Conservation (phyloP, 2,329 filamentous ascomycete species). For the Colletotrichum sp. region DNA sequence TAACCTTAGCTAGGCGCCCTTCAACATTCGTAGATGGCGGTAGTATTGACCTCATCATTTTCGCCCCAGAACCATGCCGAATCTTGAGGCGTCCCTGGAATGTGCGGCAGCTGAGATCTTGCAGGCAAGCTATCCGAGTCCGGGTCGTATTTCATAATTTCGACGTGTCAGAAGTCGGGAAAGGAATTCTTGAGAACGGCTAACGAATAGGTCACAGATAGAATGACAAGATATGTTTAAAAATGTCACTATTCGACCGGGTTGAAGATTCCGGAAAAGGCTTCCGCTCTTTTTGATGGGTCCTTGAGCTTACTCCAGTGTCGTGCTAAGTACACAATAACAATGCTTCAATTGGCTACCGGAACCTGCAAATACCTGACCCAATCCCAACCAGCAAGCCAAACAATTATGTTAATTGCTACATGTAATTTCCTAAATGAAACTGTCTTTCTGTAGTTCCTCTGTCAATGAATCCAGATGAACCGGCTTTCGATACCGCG, state of each 20-base stretch:
- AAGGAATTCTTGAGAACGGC: neutral
- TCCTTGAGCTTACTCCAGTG: neutral
- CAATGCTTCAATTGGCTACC: neutral
- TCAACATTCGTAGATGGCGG: neutral
- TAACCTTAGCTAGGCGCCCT: neutral
- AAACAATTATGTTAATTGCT: neutral
- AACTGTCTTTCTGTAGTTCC: rapidly evolving
- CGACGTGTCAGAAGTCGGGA: neutral
- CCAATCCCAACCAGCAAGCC: neutral
- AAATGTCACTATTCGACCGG: rapidly evolving
- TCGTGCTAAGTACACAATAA: neutral
- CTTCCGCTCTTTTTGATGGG: neutral
- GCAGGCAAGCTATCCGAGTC: neutral
- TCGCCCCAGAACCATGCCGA: neutral
- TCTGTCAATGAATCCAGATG: neutral
- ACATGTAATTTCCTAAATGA: neutral
- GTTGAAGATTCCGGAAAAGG: neutral
- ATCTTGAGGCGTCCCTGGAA: neutral
- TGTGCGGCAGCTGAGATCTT: neutral
- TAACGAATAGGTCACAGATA: rapidly evolving
- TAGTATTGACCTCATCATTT: neutral
- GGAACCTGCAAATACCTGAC: neutral
- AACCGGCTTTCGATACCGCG: neutral
- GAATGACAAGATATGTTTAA: neutral
- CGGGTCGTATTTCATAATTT: neutral